Conservation (phyloP, 2,329 filamentous ascomycete species). For the Diplocarpon rosae region DNA sequence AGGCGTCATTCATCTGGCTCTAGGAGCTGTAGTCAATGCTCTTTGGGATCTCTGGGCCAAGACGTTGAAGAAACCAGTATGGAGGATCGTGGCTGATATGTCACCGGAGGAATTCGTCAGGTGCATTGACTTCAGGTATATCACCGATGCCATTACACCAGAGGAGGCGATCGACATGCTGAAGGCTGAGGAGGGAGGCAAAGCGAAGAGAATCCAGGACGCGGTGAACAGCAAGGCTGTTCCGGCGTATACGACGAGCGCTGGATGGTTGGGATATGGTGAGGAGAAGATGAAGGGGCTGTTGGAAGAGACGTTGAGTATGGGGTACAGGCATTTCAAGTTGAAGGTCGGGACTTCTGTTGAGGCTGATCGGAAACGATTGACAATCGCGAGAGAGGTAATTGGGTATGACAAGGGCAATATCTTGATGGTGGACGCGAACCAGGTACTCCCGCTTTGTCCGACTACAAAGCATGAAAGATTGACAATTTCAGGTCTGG, state of each 20-base stretch:
- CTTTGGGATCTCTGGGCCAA: slow-evolving; percentile 97
- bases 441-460: slow-evolving; percentile 46
- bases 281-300: slow-evolving; percentile 76
- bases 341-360: slow-evolving; percentile 73
- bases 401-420: slow-evolving; percentile 65
- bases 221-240: slow-evolving; percentile 66
- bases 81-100: slow-evolving; percentile 86
- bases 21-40: slow-evolving; percentile 82
- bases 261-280: slow-evolving; percentile 84
- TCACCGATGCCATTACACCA: slow-evolving; percentile 83
- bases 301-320: slow-evolving; percentile 60
- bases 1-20: slow-evolving; percentile 83
- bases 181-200: slow-evolving; percentile 52
- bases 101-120: slow-evolving; percentile 73
- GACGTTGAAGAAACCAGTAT: slow-evolving; percentile 73
- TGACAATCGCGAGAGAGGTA: slow-evolving; percentile 65
- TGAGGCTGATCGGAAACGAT: slow-evolving; percentile 58
- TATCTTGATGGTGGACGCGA: slow-evolving; percentile 86
- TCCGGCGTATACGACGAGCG: slow-evolving; percentile 81
- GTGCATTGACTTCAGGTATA: slow-evolving; percentile 91
- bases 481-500: slow-evolving; percentile 46
- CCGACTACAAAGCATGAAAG: not conserved
- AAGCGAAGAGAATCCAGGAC: slow-evolving; percentile 60
- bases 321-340: slow-evolving; percentile 82
- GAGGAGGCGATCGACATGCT: slow-evolving; percentile 70